These are phyloP conservation scores for Candida odintsovae DNA, from an alignment of 805 yeast species.

Conservation along the genomic window DNA sequence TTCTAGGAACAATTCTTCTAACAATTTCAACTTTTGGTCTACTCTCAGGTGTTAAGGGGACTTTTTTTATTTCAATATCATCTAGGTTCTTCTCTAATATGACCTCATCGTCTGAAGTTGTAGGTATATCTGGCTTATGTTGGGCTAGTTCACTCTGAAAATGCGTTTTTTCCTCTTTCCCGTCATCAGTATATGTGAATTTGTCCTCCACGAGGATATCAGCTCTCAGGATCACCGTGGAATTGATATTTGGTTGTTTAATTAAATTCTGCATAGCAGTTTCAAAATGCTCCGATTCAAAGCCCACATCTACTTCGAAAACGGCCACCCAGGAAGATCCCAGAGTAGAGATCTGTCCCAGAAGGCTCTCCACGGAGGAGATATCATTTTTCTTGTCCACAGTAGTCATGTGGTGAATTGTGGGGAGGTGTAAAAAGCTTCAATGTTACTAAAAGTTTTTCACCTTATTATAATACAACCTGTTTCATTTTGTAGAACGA, in stretches of 20 bases:
- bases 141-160: slow-evolving; percentile 22
- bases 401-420: not conserved
- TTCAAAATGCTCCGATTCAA: slow-evolving; percentile 53
- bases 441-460: not conserved
- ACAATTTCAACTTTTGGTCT: slow-evolving; percentile 48
- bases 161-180: slow-evolving; percentile 16
- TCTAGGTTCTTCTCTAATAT: slow-evolving; percentile 29
- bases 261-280: slow-evolving; percentile 76
- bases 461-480: not conserved
- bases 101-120: slow-evolving; percentile 16
- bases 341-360: slow-evolving; percentile 35
- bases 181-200: slow-evolving; percentile 29
- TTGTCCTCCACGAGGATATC: slow-evolving; percentile 59
- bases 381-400: slow-evolving; percentile 6
- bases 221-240: slow-evolving; percentile 85
- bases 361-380: slow-evolving; percentile 33
- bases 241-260: slow-evolving; percentile 82
- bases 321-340: slow-evolving; percentile 63
- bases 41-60: slow-evolving; percentile 21
- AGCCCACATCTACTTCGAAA: slow-evolving; percentile 43
- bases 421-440: too few species aligned
- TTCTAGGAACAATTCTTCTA: slow-evolving; percentile 87
- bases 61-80: slow-evolving; percentile 36
- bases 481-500: not conserved
- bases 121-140: slow-evolving; percentile 29